Base-by-base conservation (phyloP, 805 yeast species). In the Candida arabinofermentans region DNA sequence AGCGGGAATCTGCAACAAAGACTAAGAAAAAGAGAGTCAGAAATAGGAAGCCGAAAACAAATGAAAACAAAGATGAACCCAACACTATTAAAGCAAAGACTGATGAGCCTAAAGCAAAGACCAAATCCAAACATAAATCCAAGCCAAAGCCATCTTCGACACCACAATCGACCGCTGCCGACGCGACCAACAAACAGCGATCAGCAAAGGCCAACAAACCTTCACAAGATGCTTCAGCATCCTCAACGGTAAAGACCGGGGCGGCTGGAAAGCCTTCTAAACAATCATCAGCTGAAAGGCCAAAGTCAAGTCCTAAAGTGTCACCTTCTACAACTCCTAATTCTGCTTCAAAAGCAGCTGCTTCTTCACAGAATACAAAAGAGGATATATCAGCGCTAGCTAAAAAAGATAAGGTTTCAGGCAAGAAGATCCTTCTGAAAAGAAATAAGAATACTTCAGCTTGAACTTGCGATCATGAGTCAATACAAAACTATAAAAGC, bases 401-500 rank as follows among this genome's bases (percentile, higher is more conserved):
- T 5, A 4, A 19, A 23, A 13, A 16, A 14, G 16, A 22, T n/a
- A 7, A 24, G 14, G 5, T 29, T 5, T 8, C n/a, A 8, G 24
- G 24, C 21, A 34, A 33, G n/a, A 33, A 33, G 24, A 19, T 35
- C 6, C 9, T 35, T 8, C 21, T 35, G 16, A 35, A 18, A 33
- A 21, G 35, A 33, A 33, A 27, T 27, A 22, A 12, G 31, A 18
- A 21, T 7, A 8, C n/a, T 13, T 8, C 4, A 14, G 5, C 24
- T 13, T 14, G n/a, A 27, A 19, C 24, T 26, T 9, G 13, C 19
- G 26, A 18, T n/a, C 6, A 32, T 19, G 12, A 14, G 23, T 13
- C 50, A 53, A 10, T 42, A 40, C 39, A 45, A 44, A 17, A 44
- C 49, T 8, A 43, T 58, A 14, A 40, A 39, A 24, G 56, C 59